Evolutionary conservation across 2,329 filamentous ascomycete genomes (phyloP).

Genomic region (Cadophora sp.): DNA sequence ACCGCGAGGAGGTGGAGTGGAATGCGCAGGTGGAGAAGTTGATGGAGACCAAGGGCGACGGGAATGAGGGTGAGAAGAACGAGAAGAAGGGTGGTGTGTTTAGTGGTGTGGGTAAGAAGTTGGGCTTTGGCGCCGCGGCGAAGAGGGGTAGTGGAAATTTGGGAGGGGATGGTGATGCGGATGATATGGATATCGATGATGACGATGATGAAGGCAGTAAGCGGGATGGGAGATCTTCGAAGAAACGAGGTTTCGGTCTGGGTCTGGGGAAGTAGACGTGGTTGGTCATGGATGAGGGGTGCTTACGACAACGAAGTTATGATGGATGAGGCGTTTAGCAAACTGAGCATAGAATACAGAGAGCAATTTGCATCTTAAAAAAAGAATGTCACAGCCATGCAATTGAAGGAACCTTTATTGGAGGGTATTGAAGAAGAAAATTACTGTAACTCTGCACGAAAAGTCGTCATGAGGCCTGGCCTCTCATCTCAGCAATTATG

Average conservation of each 20-base stretch:
- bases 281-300: too few relatives aligned
- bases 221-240: conserved; percentile 60
- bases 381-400: background rate
- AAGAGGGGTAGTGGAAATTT: conserved; percentile 49
- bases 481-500: conserved; percentile 4
- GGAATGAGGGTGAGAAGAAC: conserved; percentile 48
- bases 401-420: background rate
- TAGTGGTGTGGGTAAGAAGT: conserved; percentile 46
- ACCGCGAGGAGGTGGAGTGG: conserved; percentile 49
- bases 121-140: conserved; percentile 33
- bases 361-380: conserved; percentile 22
- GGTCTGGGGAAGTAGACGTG: conserved; percentile 21
- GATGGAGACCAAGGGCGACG: conserved; percentile 53
- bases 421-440: conserved; percentile 20
- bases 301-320: conserved; percentile 11
- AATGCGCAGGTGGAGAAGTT: conserved; percentile 39
- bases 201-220: conserved; percentile 56
- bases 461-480: background rate
- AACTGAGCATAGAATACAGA: conserved; percentile 6
- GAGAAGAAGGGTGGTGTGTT: conserved; percentile 58
- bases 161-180: conserved; percentile 51
- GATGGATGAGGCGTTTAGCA: background rate
- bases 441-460: conserved; percentile 12
- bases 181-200: conserved; percentile 64
- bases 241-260: conserved; percentile 52